phyloP scores from a whole-genome alignment of 768 basidiomycete species.

The Lepiota subincarnata region DNA sequence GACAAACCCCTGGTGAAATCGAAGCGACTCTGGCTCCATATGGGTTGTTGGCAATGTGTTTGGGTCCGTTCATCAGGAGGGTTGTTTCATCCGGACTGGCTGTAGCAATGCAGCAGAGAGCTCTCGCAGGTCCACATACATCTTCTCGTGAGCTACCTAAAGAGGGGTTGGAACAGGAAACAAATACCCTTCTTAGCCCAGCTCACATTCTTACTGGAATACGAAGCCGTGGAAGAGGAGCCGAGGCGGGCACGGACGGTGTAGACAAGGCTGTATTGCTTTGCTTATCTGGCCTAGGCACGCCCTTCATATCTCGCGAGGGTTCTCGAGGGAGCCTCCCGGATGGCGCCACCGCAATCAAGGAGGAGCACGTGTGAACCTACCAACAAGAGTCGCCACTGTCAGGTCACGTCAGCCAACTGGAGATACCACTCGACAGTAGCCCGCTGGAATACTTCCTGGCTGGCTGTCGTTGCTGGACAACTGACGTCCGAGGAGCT shows the following conservation, averaged over 20 bases:
- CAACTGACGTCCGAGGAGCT: conserved; percentile 19
- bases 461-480: not conserved
- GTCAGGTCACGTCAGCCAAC: not conserved
- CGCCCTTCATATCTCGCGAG: conserved; percentile 10
- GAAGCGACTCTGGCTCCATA: conserved; percentile 34
- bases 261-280: conserved; percentile 22
- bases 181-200: conserved; percentile 33
- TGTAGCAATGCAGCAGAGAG: conserved; percentile 30
- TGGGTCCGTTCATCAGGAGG: conserved; percentile 29
- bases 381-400: conserved; percentile 14
- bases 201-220: conserved; percentile 41
- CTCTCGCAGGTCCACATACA: conserved; percentile 10
- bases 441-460: not conserved
- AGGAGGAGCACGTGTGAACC: conserved; percentile 9
- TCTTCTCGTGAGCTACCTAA: conserved; percentile 15
- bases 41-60: conserved; percentile 34
- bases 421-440: not conserved
- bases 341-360: not conserved
- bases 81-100: conserved; percentile 36
- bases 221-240: conserved; percentile 13
- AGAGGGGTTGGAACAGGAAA: conserved; percentile 14
- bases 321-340: not conserved
- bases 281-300: conserved; percentile 28
- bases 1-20: conserved; percentile 23
- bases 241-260: not conserved